Evolutionary conservation across 2,329 filamentous ascomycete species (phyloP).

Genomic region (Botrytis fragariae): DNA sequence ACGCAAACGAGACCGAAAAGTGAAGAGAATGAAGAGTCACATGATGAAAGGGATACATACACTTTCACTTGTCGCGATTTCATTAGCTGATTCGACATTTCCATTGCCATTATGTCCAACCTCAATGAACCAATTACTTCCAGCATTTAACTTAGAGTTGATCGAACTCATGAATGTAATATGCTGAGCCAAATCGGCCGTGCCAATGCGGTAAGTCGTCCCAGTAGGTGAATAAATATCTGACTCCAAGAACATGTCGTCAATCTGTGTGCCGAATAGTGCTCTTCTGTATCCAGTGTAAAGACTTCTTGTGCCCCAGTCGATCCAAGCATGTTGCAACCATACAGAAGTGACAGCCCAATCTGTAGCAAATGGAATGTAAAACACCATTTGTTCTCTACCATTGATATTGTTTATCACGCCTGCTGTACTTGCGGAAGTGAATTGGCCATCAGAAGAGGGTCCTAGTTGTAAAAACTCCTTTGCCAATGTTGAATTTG

Average conservation of each 20-base stretch:
- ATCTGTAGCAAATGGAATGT: slow-evolving; percentile 46
- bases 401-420: slow-evolving; percentile 58
- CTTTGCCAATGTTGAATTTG: slow-evolving; percentile 52
- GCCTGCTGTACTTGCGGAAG: slow-evolving; percentile 47
- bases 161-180: slow-evolving; percentile 44
- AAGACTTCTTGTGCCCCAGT: slow-evolving; percentile 58
- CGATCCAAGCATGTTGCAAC: slow-evolving; percentile 60
- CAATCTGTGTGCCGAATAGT: slow-evolving; percentile 42
- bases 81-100: slow-evolving; percentile 43
- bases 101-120: slow-evolving; percentile 57
- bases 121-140: slow-evolving; percentile 53
- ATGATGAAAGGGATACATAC: not conserved
- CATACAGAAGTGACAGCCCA: slow-evolving; percentile 52
- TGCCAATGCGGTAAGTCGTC: slow-evolving; percentile 48
- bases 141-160: slow-evolving; percentile 49
- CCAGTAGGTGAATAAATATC: slow-evolving; percentile 48
- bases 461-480: slow-evolving; percentile 52
- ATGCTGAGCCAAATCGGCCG: slow-evolving; percentile 48
- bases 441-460: slow-evolving; percentile 41
- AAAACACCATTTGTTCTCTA: slow-evolving; percentile 61
- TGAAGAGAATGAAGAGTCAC: not conserved
- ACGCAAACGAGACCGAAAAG: not conserved
- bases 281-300: slow-evolving; percentile 38
- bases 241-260: slow-evolving; percentile 59
- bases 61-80: slow-evolving; percentile 40